Base-by-base conservation (phyloP, 2,329 filamentous ascomycete species). In the Penicillium sp. region DNA sequence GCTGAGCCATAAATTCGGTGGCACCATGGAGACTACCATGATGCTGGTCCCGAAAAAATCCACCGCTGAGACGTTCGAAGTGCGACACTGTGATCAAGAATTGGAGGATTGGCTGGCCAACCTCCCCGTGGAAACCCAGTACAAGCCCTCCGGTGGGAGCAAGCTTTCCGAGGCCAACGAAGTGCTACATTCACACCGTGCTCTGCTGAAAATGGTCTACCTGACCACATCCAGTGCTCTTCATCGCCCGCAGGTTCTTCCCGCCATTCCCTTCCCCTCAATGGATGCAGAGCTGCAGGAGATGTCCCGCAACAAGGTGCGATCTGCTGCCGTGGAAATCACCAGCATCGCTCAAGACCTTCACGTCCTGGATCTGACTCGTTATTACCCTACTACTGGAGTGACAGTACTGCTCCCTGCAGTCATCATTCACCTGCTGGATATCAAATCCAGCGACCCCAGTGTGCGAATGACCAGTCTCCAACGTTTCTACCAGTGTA, bases 191-290 rank as follows among this genome's bases (percentile, higher is more conserved):
- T 67, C 95, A 2, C 87, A 95, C 59, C 78, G 85, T 32, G 85
- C 85, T n/a, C 72, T 95, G 13, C 70, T 96, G 23, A 87, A 94
- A 62, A 93, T 95, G 83, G 80, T 95, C 2, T 95, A 93, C 64
- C 85, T 88, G 62, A 93, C 90, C 2, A 93, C 89, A 0, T 75
- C 93, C 12, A 95, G 87, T 35, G 90, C 90, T 2, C 73, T 96
- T 12, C 89, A 95, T 62, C 81, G 90, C 18, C 90, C 90, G 2
- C 88, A 94, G 50, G 90, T 95, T 42, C 74, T 95, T 27, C 87
- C 88, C 1, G 82, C 82, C 0, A 79, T 79, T 9, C 79, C 82
- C 8, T 64, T 64, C 27, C 69, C 71, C 6, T 67, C 65, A 3
- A 67, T 71, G 11, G 78, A 78, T 23, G 75, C 78, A 8, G 81